Percentiles rank a stretch among this genome's conserved stretches.
phyloP scores from a whole-genome alignment of 129 eudicot genomes.

The Flaveria brownii region DNA sequence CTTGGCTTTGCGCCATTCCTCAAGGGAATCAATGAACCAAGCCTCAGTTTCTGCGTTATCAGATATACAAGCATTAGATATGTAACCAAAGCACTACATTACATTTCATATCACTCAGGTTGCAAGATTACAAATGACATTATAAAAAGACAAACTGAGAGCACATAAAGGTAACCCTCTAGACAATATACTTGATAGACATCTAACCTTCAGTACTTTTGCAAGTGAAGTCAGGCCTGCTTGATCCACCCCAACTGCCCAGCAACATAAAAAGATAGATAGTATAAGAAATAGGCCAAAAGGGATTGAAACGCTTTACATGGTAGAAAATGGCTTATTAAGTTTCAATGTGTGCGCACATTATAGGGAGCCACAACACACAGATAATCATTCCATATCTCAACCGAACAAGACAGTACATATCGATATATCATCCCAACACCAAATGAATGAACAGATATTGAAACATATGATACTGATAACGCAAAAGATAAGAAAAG shows the following conservation, averaged over 20 bases:
- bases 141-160: neutral
- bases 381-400: neutral
- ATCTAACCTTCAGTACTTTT: slow-evolving; percentile 93
- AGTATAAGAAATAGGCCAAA: neutral
- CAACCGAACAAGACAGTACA: too few relatives aligned
- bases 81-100: too few relatives aligned
- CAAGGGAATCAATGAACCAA: slow-evolving; percentile 83
- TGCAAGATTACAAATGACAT: neutral
- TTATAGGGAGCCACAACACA: neutral
- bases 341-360: neutral
- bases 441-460: neutral
- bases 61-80: too few relatives aligned
- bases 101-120: too few relatives aligned
- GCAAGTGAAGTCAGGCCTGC: slow-evolving; percentile 98
- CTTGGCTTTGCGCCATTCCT: slow-evolving; percentile 87
- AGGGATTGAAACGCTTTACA: neutral
- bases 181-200: neutral
- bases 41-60: slow-evolving; percentile 67
- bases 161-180: slow-evolving; percentile 1
- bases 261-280: slow-evolving; percentile 11
- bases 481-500: neutral
- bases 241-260: slow-evolving; percentile 98
- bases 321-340: neutral
- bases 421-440: neutral
- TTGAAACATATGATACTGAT: neutral